Evolutionary conservation across 257 asterid species (phyloP).

Genomic region (Solanum rostratum): DNA sequence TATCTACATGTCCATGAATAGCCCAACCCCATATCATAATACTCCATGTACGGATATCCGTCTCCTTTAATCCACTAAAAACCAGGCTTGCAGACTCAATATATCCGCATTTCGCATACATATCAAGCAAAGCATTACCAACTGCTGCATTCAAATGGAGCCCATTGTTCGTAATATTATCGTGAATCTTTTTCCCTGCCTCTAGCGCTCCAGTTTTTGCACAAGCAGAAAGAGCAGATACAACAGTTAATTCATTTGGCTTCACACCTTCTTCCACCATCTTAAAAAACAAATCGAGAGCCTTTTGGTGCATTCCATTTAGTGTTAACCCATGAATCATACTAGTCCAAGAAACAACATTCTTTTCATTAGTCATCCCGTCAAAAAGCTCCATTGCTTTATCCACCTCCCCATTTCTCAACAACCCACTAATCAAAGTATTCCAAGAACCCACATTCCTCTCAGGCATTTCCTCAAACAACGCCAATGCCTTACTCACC

Average conservation of each 20-base stretch:
- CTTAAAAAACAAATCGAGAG: constrained; percentile 15
- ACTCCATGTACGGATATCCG: constrained; percentile 29
- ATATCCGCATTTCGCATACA: constrained; percentile 34
- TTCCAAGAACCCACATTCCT: constrained; percentile 36
- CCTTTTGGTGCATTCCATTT: constrained; percentile 27
- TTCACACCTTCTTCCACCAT: constrained; percentile 20
- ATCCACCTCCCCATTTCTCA: constrained; percentile 22
- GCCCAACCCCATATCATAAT: constrained; percentile 37
- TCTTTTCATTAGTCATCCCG: constrained; percentile 19
- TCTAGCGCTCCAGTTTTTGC: constrained; percentile 26
- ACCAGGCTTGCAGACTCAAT: constrained; percentile 20
- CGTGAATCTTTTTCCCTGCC: constrained; percentile 14
- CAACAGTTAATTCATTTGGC: constrained; percentile 27
- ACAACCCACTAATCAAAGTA: constrained; percentile 27
- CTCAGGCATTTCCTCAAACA: constrained; percentile 35
- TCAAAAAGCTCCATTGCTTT: constrained; percentile 22
- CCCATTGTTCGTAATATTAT: constrained; percentile 2
- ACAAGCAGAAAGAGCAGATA: constrained; percentile 27
- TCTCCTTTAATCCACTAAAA: constrained; percentile 18
- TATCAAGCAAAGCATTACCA: constrained; percentile 29
- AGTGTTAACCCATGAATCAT: constrained; percentile 19
- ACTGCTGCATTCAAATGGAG: constrained; percentile 13
- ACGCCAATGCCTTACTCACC: constrained; percentile 18
- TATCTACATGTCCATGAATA: constrained; percentile 20
- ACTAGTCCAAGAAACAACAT: constrained; percentile 37